Conservation (phyloP, 345 rosid genomes). For the Eutrema yunnanense region DNA sequence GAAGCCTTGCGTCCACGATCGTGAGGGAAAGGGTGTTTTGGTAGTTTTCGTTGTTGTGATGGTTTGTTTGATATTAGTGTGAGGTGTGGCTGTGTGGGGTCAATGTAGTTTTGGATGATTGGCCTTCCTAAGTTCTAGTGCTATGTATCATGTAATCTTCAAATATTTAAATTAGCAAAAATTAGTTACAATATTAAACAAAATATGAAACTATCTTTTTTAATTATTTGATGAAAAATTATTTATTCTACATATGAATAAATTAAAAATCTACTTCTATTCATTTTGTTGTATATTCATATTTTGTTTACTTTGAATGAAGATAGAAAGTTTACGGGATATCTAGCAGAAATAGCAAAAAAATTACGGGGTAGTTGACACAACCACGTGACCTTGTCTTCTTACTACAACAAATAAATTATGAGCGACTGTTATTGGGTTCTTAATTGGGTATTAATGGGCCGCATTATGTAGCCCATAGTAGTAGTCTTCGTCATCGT, state of each 20-base stretch:
- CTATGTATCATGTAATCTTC: conserved; percentile 3
- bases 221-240: neutral
- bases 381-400: neutral
- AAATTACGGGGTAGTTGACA: neutral
- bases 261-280: too few species aligned
- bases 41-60: neutral
- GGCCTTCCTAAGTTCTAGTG: conserved; percentile 2
- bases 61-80: neutral
- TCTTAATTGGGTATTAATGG: neutral
- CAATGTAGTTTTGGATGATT: conserved; percentile 24
- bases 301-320: neutral
- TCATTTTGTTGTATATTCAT: neutral
- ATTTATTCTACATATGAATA: neutral
- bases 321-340: neutral
- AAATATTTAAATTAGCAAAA: neutral
- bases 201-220: neutral
- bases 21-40: neutral
- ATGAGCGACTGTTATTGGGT: neutral
- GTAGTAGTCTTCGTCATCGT: neutral
- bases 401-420: neutral
- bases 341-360: neutral
- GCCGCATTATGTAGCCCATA: neutral
- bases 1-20: conserved; percentile 34
- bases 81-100: neutral
- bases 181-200: neutral